Evolutionary conservation across 306 rosid species (phyloP), one percentile per base, ranked within the genome.

Genomic region (Trichosanthes truncata): DNA sequence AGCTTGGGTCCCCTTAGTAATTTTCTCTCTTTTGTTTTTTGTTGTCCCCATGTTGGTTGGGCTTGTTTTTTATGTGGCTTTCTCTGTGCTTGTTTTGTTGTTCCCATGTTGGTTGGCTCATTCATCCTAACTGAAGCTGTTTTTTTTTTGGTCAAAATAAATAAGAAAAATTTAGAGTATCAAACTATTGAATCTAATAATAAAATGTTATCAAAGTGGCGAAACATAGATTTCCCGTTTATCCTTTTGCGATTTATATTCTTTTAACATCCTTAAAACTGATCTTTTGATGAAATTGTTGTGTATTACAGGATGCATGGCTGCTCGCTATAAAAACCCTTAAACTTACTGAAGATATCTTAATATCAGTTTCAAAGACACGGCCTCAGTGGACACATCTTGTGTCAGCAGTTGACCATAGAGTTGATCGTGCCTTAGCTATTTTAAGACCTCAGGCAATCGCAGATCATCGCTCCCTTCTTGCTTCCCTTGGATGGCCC

Each of bases 371-470:
- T 79, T 81, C 97, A 25, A 91, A 82, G 80, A 33, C 67, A 62
- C 90, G 84, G 56, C 97, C 97, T 41, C 93, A 91, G 65, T 92
- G 97, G 98, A 90, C 87, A 55, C 86, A 80, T 61, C 97, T 95
- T 79, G 90, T 89, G 72, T 89, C 95, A 78, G 93, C 96, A 0
- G 97, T 91, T 83, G 97, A 92, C 86, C 97, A 95, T 76, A 87
- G 97, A 84, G 97, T 92, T 66, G 97, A 95, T 85, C 90, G 98
- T 75, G 92, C 97, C 67, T 88, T 95, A 76, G 98, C 98, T 69
- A 82, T 87, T 80, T 90, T 92, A 83, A 87, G 98, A 83, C 98
- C 97, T n/a, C 93, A 92, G 68, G 97, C 96, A 29, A 84, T 92
- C 78, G 93, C 97, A 82, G 93, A 92, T 78, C 89, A 95, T 77